These are phyloP conservation scores for Pulveroboletus sp. DNA, from an alignment of 1,284 basidiomycete species.

Conservation along the genomic window DNA sequence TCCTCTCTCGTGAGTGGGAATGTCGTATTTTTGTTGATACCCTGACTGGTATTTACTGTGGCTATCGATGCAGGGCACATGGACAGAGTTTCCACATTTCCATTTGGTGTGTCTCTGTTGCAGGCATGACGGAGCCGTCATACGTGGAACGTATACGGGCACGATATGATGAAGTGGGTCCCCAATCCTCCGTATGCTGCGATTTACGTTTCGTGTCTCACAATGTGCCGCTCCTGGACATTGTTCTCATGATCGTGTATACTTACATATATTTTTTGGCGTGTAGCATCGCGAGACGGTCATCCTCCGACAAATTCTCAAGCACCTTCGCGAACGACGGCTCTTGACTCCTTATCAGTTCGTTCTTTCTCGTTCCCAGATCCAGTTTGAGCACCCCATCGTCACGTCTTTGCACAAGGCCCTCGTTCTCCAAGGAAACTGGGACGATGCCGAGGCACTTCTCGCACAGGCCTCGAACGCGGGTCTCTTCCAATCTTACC, in stretches of 20 bases:
- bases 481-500: conserved; percentile 56
- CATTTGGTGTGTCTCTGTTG: conserved; percentile 67
- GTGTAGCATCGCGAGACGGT: conserved; percentile 52
- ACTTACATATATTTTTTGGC: not conserved
- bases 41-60: not conserved
- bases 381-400: conserved; percentile 69
- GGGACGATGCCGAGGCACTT: conserved; percentile 54
- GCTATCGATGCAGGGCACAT: conserved; percentile 48
- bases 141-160: conserved; percentile 51
- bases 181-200: not conserved
- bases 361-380: conserved; percentile 53
- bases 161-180: conserved; percentile 58
- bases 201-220: not conserved
- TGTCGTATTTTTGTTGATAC: not conserved
- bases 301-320: conserved; percentile 67
- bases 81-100: conserved; percentile 70
- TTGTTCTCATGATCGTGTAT: not conserved
- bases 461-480: conserved; percentile 48
- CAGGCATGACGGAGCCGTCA: conserved; percentile 51
- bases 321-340: conserved; percentile 75
- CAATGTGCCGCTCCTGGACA: not conserved
- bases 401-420: conserved; percentile 62
- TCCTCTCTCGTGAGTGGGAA: conserved; percentile 48
- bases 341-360: conserved; percentile 64
- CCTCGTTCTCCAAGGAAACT: conserved; percentile 66